These are phyloP conservation scores for Emericellopsis terricola DNA, from an alignment of 495 filamentous ascomycete species.

Conservation along the genomic window DNA sequence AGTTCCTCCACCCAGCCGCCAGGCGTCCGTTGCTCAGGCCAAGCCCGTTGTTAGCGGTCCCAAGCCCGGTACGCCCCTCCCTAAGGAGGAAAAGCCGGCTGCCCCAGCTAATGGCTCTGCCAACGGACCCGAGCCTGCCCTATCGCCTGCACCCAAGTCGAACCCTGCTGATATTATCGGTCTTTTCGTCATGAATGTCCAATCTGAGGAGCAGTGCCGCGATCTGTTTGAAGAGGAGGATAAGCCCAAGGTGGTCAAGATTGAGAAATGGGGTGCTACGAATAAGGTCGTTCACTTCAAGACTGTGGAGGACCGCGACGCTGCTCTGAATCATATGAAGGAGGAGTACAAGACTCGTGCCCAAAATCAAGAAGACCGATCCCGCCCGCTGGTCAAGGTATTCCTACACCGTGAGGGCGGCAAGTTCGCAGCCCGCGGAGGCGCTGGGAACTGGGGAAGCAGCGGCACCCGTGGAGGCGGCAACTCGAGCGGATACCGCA, in stretches of 20 bases:
- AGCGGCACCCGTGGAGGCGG: conserved; percentile 40
- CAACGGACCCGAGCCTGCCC: conserved; percentile 25
- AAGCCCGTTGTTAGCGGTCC: conserved; percentile 13
- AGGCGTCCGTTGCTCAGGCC: conserved; percentile 6
- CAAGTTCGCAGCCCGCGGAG: conserved; percentile 31
- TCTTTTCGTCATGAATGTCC: conserved; percentile 68
- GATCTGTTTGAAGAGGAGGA: conserved; percentile 70
- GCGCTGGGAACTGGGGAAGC: conserved; percentile 58
- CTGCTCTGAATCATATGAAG: conserved; percentile 51
- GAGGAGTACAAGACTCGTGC: conserved; percentile 53
- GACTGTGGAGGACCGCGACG: conserved; percentile 56
- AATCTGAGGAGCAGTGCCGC: conserved; percentile 57
- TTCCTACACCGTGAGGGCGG: conserved; percentile 45
- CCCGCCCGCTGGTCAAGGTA: conserved; percentile 63
- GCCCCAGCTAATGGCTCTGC: conserved; percentile 27
- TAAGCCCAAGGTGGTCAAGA: conserved; percentile 52
- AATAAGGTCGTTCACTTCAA: conserved; percentile 73
- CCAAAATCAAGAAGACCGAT: conserved; percentile 42
- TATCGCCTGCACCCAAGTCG: conserved; percentile 25
- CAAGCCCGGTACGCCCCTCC: conserved; percentile 9
- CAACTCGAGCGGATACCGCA: conserved; percentile 49
- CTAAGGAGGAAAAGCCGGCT: conserved; percentile 27
- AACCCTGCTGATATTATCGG: conserved; percentile 40
- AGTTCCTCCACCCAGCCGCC: conserved; percentile 10
- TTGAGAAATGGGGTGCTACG: conserved; percentile 57